Base-by-base conservation (phyloP, 306 rosid species). In the Argentina anserina region DNA sequence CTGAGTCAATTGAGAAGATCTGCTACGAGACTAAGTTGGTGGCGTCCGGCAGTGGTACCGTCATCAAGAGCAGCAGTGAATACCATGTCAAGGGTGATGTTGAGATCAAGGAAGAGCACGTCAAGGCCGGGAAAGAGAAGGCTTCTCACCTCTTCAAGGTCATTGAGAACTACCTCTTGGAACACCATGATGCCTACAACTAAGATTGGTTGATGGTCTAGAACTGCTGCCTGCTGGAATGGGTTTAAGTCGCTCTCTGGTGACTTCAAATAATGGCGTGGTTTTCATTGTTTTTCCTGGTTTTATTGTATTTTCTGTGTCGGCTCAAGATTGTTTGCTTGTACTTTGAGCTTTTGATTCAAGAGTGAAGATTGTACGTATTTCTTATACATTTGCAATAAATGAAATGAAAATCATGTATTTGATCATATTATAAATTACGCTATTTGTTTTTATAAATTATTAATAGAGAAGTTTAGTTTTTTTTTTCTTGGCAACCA, bases 1-100 rank as follows among this genome's bases (percentile, higher is more conserved):
- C 78, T 2, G 86, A 88, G 0, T 31, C 55, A 31, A 50, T 84
- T 1, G 90, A 85, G 81, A 87, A 85, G 74, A 67, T 87, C 3
- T 52, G 71, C 9, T 81, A 65, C 26, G 72, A 84, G 77, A 79
- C 52, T 45, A 73, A 79, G 74, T 31, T 85, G 67, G 82, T 74
- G 41, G 85, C 79, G 29, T 77, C 58, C 0, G 78, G 77, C 2
- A 83, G 63, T 14, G 88, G 86, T 72, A 67, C 84, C 21, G 26
- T 80, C 6, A 43, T 80, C 33, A 88, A 88, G 80, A 74, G 65
- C 28, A 65, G 10, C 9, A 73, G 66, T 65, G 65, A 69, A 56
- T 82, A 73, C 75, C 64, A 78, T 64, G 67, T 84, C 23, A 84
- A 67, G 66, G 82, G 78, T 12, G 91, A 73, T 39, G 40, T 39